Conservation (phyloP, 2,329 filamentous ascomycete genomes). For the Tolypocladium inflatum region DNA sequence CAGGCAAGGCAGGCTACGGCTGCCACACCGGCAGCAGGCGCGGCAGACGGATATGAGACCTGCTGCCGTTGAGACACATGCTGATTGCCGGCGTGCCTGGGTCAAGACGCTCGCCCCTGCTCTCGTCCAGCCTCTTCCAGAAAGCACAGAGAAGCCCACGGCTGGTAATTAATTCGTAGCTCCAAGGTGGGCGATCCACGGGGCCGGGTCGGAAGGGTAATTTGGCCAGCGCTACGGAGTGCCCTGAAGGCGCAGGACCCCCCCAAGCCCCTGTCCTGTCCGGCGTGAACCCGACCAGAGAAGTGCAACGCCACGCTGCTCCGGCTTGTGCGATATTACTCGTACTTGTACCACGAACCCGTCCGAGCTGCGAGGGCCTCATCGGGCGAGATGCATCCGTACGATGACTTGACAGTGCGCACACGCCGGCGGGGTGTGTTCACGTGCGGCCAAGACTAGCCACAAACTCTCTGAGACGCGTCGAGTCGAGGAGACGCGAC, state of each 20-base stretch:
- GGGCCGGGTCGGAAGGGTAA: background rate
- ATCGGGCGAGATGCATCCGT: background rate
- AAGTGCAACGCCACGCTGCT: background rate
- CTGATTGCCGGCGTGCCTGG: too few relatives aligned
- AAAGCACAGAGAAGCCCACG: background rate
- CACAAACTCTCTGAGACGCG: background rate
- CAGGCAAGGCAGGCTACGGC: too few relatives aligned
- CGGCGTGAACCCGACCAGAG: background rate
- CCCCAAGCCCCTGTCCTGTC: background rate
- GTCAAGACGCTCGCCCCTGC: too few relatives aligned
- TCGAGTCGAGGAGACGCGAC: background rate
- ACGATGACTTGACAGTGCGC: too few relatives aligned
- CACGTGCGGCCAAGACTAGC: background rate
- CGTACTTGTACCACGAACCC: background rate
- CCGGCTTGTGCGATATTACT: background rate
- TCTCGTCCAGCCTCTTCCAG: background rate
- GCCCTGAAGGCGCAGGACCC: background rate
- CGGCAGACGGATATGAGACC: too few relatives aligned
- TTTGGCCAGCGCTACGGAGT: background rate
- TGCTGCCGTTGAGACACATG: too few relatives aligned
- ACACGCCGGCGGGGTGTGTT: background rate
- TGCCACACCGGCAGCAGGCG: too few relatives aligned
- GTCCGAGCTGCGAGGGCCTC: background rate
- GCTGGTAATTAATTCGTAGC: background rate
- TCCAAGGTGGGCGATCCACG: too few relatives aligned